These are phyloP conservation scores for Pseudohyphozyma bogoriensis DNA, from an alignment of 768 basidiomycete genomes.

Conservation along the genomic window DNA sequence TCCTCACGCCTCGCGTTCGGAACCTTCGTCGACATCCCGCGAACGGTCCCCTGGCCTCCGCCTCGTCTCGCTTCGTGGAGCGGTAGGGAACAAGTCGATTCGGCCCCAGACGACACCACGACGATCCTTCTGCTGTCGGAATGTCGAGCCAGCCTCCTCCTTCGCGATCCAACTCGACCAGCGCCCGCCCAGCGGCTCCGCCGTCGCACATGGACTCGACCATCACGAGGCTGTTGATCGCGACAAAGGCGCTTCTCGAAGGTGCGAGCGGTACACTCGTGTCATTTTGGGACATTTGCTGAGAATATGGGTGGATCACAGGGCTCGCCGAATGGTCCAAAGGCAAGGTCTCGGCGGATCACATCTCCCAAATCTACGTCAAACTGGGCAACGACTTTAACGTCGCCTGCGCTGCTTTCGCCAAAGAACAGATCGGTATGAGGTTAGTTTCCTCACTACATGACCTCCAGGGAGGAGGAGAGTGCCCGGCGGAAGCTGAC, in stretches of 20 bases:
- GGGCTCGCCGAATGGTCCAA: slow-evolving; percentile 75
- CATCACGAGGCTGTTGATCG: slow-evolving; percentile 70
- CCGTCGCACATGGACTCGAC: not conserved
- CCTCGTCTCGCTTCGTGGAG: no score
- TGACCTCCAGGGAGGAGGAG: no score
- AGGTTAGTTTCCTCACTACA: slow-evolving; percentile 45
- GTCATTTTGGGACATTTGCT: not conserved
- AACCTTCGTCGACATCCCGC: no score
- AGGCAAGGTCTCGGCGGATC: slow-evolving; percentile 56
- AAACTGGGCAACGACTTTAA: slow-evolving; percentile 96
- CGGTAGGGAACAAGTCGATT: no score
- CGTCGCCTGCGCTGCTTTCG: slow-evolving; percentile 78
- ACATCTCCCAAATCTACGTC: slow-evolving; percentile 96
- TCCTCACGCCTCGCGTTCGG: no score
- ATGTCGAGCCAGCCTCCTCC: no score
- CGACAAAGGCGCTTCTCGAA: slow-evolving; percentile 90
- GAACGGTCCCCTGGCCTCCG: no score
- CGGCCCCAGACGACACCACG: no score
- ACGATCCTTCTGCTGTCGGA: no score
- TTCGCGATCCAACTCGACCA: no score
- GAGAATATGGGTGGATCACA: not conserved
- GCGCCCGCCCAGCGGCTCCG: no score
- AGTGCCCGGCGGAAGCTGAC: no score
- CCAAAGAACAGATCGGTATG: slow-evolving; percentile 76
- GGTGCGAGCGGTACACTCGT: not conserved